These are phyloP conservation scores for Spongispora temasekensis DNA, from an alignment of 1,284 basidiomycete species.

Conservation along the genomic window DNA sequence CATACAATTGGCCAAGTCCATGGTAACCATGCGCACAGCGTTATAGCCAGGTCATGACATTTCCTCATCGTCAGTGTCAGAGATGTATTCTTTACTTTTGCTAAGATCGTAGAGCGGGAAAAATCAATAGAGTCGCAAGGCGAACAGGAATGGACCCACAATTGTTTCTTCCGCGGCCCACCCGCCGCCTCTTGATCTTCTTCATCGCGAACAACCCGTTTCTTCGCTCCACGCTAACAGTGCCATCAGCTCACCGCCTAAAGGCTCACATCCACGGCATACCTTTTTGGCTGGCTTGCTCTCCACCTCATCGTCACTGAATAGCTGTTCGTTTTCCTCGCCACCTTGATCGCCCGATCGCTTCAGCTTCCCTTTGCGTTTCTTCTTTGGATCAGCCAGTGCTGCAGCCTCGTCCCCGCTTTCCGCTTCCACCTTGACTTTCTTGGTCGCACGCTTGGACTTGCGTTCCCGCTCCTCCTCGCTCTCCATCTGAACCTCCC, in stretches of 20 bases:
- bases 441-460: conserved; percentile 48
- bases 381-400: conserved; percentile 36
- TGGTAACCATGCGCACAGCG: too few relatives aligned
- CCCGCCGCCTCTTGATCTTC: conserved; percentile 60
- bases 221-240: conserved; percentile 47
- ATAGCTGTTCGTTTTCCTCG: conserved; percentile 56
- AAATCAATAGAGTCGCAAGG: neutral
- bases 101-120: conserved; percentile 37
- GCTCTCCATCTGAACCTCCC: conserved; percentile 65
- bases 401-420: conserved; percentile 1
- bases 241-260: neutral
- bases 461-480: conserved; percentile 76
- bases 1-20: too few relatives aligned
- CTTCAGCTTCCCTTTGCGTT: conserved; percentile 52
- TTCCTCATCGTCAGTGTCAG: conserved; percentile 78
- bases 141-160: conserved; percentile 46
- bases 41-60: conserved; percentile 40
- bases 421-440: neutral
- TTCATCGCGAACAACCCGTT: conserved; percentile 75
- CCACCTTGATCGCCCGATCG: conserved; percentile 42
- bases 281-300: conserved; percentile 72
- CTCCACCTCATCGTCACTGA: conserved; percentile 68
- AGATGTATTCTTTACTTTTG: conserved; percentile 78
- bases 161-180: conserved; percentile 70
- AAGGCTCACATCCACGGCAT: conserved; percentile 5